Evolutionary conservation across 306 rosid species (phyloP), one percentile per base, ranked within the genome.

Genomic region (Urtica urens): DNA sequence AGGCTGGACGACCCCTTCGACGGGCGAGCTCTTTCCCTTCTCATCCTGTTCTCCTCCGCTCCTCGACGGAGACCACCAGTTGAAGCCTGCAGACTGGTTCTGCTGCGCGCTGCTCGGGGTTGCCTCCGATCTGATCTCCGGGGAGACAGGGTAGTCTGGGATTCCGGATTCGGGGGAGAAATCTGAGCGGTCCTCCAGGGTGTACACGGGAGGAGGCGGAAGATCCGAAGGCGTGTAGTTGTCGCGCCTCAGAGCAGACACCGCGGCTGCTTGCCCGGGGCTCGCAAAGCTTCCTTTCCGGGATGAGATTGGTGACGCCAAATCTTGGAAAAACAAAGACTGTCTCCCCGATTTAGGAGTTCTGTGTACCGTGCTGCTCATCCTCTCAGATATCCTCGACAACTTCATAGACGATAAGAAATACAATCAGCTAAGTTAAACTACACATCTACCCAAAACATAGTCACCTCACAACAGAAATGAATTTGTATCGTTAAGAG

Each of bases 151-250:
- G 54, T 77, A 85, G 67, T 82, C 99, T 0, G 59, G 81, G 51
- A 92, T 75, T 51, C 96, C 99, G 20, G 81, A 79, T 51, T 92
- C 99, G 18, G 96, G 96, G 63, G 99, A 82, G 45, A 82, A 77
- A 40, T 85, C 96, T 5, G 86, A 85, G 27, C 83, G 79, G 70
- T 92, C 99, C 50, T 92, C 99, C 74, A 92, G 65, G 21, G 99
- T 92, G 69, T 46, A 85, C 52, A 82, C 64, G 12, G 99, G 99
- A 42, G 99, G 99, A 0, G 99, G 96, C 7, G 96, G 99, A 65
- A 92, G 94, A 58, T 92, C 96, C 0, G 96, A 71, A 58, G 70
- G 69, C 37, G 76, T 64, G 50, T 63, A 63, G 56, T 66, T 92
- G 55, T 85, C 99, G 2, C 81, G 94, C 96, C 99, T 81, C 15